A percentile compares a stretch with the other conserved stretches of the same genome.
Conservation (phyloP, 768 basidiomycete genomes). For the Albatrellus ellisii region DNA sequence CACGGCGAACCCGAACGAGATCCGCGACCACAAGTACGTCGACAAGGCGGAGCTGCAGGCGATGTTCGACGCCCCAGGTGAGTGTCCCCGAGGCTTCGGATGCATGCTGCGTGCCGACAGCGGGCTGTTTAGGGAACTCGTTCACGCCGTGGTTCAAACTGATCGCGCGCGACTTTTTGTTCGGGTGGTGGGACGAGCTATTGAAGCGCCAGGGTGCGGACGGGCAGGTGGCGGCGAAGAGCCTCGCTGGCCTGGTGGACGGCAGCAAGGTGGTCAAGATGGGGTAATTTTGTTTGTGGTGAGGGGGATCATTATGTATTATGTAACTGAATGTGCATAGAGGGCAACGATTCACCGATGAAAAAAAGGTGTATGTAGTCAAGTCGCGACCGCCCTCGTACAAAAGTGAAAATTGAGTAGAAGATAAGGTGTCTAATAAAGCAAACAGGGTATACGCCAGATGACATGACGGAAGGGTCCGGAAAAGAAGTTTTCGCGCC, state of each 20-base stretch:
- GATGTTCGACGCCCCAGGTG: constrained; percentile 81
- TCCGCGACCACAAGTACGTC: constrained; percentile 84
- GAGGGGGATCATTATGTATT: not conserved
- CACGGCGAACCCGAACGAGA: constrained; percentile 78
- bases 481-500: no score
- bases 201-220: constrained; percentile 39
- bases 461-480: no score
- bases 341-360: no score
- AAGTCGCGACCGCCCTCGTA: no score
- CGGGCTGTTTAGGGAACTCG: constrained; percentile 41
- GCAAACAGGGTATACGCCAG: no score
- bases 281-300: constrained; percentile 20
- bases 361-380: no score
- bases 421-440: no score
- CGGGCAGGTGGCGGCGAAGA: constrained; percentile 52
- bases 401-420: no score
- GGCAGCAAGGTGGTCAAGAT: constrained; percentile 65
- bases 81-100: constrained; percentile 13
- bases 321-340: no score
- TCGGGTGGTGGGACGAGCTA: constrained; percentile 97
- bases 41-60: constrained; percentile 77
- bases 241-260: constrained; percentile 51
- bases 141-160: constrained; percentile 99
- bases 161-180: constrained; percentile 92
- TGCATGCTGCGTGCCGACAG: not conserved